Evolutionary conservation across 2,329 filamentous ascomycete genomes (phyloP).

Genomic region (Drechmeria coniospora): DNA sequence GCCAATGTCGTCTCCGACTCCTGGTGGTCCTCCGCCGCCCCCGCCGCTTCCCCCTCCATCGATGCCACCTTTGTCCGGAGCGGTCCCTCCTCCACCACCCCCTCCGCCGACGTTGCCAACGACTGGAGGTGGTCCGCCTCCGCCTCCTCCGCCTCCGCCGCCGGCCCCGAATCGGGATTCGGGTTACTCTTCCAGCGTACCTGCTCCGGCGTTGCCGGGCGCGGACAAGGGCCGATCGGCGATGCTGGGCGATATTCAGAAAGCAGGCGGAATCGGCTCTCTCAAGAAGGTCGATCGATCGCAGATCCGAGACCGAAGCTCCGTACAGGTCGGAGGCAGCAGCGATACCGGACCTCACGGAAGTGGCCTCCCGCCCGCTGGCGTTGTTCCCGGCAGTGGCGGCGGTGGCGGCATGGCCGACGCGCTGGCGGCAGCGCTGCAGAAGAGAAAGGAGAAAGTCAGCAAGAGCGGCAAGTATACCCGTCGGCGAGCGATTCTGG

Average conservation of each 20-base stretch:
- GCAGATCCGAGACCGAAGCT: constrained; percentile 59
- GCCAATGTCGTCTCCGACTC: constrained; percentile 27
- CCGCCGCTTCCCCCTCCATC: constrained; percentile 19
- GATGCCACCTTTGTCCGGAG: constrained; percentile 18
- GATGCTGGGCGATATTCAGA: constrained; percentile 57
- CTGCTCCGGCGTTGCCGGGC: constrained; percentile 26
- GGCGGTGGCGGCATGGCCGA: constrained; percentile 63
- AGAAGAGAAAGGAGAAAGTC: constrained; percentile 84
- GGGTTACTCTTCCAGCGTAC: constrained; percentile 38
- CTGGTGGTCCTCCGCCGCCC: constrained; percentile 19
- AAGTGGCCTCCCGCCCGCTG: constrained; percentile 25
- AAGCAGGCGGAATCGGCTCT: constrained; percentile 47
- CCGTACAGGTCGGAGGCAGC: constrained; percentile 38
- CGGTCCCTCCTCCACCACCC: constrained; percentile 15
- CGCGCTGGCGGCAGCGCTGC: constrained; percentile 62
- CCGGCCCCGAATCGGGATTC: constrained; percentile 43
- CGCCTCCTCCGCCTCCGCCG: constrained; percentile 33
- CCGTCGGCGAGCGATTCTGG: not conserved
- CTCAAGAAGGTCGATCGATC: constrained; percentile 61
- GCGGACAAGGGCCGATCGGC: constrained; percentile 37
- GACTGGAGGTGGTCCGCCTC: constrained; percentile 17
- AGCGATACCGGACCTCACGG: constrained; percentile 35
- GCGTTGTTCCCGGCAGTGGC: constrained; percentile 33
- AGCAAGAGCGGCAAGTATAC: constrained; percentile 73
- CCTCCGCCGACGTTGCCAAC: constrained; percentile 17